These are phyloP conservation scores for Hypericum androsaemum DNA, from an alignment of 345 rosid genomes.

Conservation along the genomic window DNA sequence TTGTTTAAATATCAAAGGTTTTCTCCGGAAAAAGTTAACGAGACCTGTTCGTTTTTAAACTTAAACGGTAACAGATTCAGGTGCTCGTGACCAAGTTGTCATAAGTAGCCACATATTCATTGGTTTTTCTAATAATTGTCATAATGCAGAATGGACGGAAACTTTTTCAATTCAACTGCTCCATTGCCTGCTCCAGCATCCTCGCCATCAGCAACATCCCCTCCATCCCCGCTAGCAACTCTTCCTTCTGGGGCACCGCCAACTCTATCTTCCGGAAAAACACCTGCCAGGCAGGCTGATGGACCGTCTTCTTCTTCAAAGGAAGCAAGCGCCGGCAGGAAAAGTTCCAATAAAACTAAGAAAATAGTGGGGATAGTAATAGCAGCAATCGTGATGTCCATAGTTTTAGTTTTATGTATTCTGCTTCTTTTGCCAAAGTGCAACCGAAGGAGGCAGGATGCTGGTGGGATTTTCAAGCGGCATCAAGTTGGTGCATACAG, in stretches of 20 bases:
- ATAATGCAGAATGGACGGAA: conserved; percentile 68
- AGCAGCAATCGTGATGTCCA: conserved; percentile 45
- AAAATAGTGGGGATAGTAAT: conserved; percentile 66
- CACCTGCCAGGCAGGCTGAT: conserved; percentile 44
- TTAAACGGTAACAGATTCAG: too few relatives aligned
- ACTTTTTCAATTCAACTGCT: conserved; percentile 53
- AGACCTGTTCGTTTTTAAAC: too few relatives aligned
- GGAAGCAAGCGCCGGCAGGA: conserved; percentile 34
- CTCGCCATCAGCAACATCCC: conserved; percentile 23
- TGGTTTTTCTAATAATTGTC: too few relatives aligned
- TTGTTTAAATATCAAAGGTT: too few relatives aligned
- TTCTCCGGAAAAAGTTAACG: too few relatives aligned
- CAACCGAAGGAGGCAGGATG: conserved; percentile 39
- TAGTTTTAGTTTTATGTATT: conserved; percentile 44
- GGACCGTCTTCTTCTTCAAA: conserved; percentile 55
- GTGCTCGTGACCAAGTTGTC: too few relatives aligned
- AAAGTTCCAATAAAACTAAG: conserved; percentile 38
- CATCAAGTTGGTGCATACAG: conserved; percentile 61
- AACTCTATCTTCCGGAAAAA: conserved; percentile 24
- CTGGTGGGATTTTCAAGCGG: conserved; percentile 38
- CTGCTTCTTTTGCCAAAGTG: conserved; percentile 50
- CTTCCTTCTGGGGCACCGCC: conserved; percentile 13
- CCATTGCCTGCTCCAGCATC: conserved; percentile 48
- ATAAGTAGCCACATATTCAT: too few relatives aligned
- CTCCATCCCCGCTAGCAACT: conserved; percentile 38